phyloP scores from a whole-genome alignment of 768 basidiomycete genomes.

The Termitomyces bulborhizus region DNA sequence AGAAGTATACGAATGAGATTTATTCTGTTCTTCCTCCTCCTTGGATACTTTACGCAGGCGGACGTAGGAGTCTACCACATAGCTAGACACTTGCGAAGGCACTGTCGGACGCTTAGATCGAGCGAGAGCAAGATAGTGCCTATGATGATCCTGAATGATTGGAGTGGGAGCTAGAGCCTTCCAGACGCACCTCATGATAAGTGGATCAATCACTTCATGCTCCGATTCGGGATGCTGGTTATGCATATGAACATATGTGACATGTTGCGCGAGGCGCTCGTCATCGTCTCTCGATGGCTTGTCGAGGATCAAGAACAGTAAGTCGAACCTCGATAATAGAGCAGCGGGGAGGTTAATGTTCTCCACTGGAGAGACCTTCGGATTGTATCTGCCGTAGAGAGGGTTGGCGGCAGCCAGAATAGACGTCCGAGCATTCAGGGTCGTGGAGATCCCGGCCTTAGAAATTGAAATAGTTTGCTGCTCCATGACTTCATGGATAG shows the following conservation, averaged over 20 bases:
- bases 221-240: constrained; percentile 83
- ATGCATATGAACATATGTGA: constrained; percentile 98
- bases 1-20: constrained; percentile 91
- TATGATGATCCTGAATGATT: constrained; percentile 21
- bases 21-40: constrained; percentile 83
- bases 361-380: constrained; percentile 95
- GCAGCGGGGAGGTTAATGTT: constrained; percentile 99
- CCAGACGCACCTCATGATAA: constrained; percentile 71
- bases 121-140: constrained; percentile 93
- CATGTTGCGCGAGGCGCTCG: constrained; percentile 92
- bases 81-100: constrained; percentile 80
- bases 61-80: constrained; percentile 94
- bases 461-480: constrained; percentile 99
- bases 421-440: constrained; percentile 94
- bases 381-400: constrained; percentile 95
- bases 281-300: constrained; percentile 94
- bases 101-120: constrained; percentile 88
- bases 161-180: constrained; percentile 6
- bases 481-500: constrained; percentile 99
- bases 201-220: constrained; percentile 78
- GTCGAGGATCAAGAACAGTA: constrained; percentile 94
- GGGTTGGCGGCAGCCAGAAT: constrained; percentile 98
- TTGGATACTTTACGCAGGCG: constrained; percentile 90
- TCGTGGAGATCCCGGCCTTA: constrained; percentile 98
- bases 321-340: constrained; percentile 91